These are phyloP conservation scores for Ciborinia camelliae DNA, from an alignment of 2,329 filamentous ascomycete genomes.

Conservation along the genomic window DNA sequence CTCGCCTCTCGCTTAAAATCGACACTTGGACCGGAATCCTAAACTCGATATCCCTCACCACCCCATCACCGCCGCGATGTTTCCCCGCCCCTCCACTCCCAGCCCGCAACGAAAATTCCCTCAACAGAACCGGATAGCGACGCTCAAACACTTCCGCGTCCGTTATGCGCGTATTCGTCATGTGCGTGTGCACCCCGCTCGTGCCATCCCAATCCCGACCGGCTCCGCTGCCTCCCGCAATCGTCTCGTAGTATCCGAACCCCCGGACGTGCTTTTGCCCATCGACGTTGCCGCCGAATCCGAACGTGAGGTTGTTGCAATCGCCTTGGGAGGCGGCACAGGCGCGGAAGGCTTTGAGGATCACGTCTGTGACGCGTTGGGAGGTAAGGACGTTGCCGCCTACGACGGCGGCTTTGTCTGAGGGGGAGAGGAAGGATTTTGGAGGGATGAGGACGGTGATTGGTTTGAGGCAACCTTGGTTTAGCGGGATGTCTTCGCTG, in stretches of 20 bases:
- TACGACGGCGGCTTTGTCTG: slow-evolving; percentile 74
- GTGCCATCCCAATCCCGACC: slow-evolving; percentile 71
- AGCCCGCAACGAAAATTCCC: slow-evolving; percentile 61
- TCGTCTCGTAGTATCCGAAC: slow-evolving; percentile 86
- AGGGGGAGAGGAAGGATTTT: slow-evolving; percentile 70
- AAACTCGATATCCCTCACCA: slow-evolving; percentile 77
- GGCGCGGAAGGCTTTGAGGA: slow-evolving; percentile 75
- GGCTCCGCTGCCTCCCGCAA: slow-evolving; percentile 73
- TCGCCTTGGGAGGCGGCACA: slow-evolving; percentile 77
- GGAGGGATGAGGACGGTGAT: slow-evolving; percentile 71
- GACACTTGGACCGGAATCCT: slow-evolving; percentile 72
- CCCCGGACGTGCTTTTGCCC: slow-evolving; percentile 62
- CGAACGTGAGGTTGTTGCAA: slow-evolving; percentile 83
- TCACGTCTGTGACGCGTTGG: slow-evolving; percentile 79
- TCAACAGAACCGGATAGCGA: slow-evolving; percentile 68
- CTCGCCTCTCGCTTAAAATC: slow-evolving; percentile 73
- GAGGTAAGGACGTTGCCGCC: slow-evolving; percentile 79
- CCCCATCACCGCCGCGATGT: slow-evolving; percentile 69
- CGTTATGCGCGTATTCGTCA: slow-evolving; percentile 82
- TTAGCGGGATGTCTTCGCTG: slow-evolving; percentile 76
- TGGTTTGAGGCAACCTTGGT: slow-evolving; percentile 78
- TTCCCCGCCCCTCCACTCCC: slow-evolving; percentile 62
- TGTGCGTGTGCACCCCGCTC: slow-evolving; percentile 71
- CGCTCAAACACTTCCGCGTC: slow-evolving; percentile 76
- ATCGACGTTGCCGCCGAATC: slow-evolving; percentile 66